Evolutionary conservation across 179 eudicot species (phyloP).

Genomic region (Carnegiea gigantea): DNA sequence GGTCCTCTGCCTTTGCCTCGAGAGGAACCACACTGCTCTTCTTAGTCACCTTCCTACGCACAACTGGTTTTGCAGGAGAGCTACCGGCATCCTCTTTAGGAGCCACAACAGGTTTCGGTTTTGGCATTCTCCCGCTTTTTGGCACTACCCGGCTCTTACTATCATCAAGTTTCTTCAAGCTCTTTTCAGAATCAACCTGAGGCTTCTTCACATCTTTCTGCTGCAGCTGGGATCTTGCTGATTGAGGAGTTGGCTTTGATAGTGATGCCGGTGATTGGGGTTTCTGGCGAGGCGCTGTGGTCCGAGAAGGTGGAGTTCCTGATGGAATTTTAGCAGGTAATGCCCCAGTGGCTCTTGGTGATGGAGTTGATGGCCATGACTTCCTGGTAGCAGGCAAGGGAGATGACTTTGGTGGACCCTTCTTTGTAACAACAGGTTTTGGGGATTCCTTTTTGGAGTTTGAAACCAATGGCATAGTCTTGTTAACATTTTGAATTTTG

Average conservation of each 20-base stretch:
- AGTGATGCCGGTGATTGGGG: constrained; percentile 49
- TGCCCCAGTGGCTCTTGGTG: constrained; percentile 55
- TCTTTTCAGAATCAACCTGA: constrained; percentile 45
- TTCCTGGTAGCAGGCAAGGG: constrained; percentile 67
- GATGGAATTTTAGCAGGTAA: constrained; percentile 57
- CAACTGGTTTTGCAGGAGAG: constrained; percentile 49
- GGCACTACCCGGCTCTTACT: constrained; percentile 42
- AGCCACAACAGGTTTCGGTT: constrained; percentile 37
- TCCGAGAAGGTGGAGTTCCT: constrained; percentile 45
- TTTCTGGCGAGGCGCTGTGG: constrained; percentile 49
- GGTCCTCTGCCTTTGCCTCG: constrained; percentile 62
- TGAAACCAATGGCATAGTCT: constrained; percentile 36
- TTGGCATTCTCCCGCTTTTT: constrained; percentile 43
- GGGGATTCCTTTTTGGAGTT: constrained; percentile 54
- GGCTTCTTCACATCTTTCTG: constrained; percentile 49
- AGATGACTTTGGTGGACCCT: constrained; percentile 51
- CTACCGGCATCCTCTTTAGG: constrained; percentile 43
- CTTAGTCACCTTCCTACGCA: constrained; percentile 70
- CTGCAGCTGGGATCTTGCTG: constrained; percentile 44
- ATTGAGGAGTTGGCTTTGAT: constrained; percentile 56
- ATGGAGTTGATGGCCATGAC: constrained; percentile 89
- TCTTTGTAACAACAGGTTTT: constrained; percentile 57
- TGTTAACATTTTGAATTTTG: constrained; percentile 46
- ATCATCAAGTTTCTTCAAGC: constrained; percentile 41
- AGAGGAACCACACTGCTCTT: constrained; percentile 94